Evolutionary conservation across 768 basidiomycete species (phyloP), one percentile per base, ranked within the genome.

Genomic region (Boletus tylopilopsis): DNA sequence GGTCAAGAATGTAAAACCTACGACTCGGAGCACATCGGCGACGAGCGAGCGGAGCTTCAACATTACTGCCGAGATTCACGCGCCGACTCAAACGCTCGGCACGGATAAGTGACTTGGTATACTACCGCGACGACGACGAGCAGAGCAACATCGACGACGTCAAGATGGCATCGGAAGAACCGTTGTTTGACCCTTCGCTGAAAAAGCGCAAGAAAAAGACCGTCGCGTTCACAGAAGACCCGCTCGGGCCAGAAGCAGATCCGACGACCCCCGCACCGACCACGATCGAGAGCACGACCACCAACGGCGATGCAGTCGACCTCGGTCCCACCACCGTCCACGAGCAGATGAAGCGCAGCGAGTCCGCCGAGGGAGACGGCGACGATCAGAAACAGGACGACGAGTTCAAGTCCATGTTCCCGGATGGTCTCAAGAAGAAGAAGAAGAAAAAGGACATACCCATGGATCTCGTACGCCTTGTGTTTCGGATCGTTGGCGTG

Each of bases 361-460:
- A 75, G 53, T 75, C 72, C 42, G 66, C 62, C 0, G 71, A 68
- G 32, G 66, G 51, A 12, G 67, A 60, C 54, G 68, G 61, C 52
- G 68, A 57, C 23, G 70, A 72, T 62, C 77, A 78, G 55, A 76
- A 79, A 57, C 82, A 82, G 58, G 85, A 84, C 1, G 88, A 90
- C 25, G 84, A 90, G 32, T 76, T 82, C 68, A 87, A 87, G 66
- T 78, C 85, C 39, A 88, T 91, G 84, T 92, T 92, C 63, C 68
- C 66, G 15, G 88, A 85, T 3, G 90, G 90, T 64, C 64, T 90
- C 66, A 92, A 90, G 79, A 92, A 87, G 79, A 92, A 91, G 70
- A 92, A 91, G 74, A 93, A 92, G 76, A 90, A 87, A 76, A 92
- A 90, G 68, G 90, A 91, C 49, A 88, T 92, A 50, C 89, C 88